Percentiles rank a stretch among this genome's conserved stretches.
phyloP scores from a whole-genome alignment of 2,329 filamentous ascomycete species.

The Penicillium sp. region DNA sequence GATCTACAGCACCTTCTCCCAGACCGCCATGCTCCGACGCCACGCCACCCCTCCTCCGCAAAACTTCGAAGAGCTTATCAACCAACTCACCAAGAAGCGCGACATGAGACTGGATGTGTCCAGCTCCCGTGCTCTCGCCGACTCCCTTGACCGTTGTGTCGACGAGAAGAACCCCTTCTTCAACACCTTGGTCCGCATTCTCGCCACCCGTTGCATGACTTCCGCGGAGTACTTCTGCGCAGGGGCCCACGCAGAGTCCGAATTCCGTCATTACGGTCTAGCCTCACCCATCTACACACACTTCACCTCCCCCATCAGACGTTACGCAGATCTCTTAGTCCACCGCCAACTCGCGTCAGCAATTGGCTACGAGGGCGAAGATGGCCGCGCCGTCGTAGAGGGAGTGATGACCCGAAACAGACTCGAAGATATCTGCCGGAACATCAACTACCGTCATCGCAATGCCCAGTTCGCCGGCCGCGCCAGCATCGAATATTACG shows the following conservation, averaged over 20 bases:
- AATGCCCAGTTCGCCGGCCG: conserved; percentile 94
- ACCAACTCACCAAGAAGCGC: conserved; percentile 82
- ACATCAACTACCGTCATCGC: conserved; percentile 94
- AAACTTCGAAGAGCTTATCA: conserved; percentile 88
- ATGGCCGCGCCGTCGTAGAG: conserved; percentile 59
- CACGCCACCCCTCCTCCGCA: conserved; percentile 87
- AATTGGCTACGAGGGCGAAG: conserved; percentile 65
- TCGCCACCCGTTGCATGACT: conserved; percentile 98
- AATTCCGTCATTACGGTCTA: conserved; percentile 94
- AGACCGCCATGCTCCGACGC: conserved; percentile 85
- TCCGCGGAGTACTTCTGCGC: conserved; percentile 97
- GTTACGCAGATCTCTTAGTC: conserved; percentile 91
- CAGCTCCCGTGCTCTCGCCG: conserved; percentile 81
- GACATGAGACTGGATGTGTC: conserved; percentile 71
- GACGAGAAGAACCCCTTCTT: conserved; percentile 83
- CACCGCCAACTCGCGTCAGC: conserved; percentile 91
- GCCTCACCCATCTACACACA: conserved; percentile 97
- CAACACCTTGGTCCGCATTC: conserved; percentile 94
- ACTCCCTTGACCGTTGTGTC: conserved; percentile 76
- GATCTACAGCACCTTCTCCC: conserved; percentile 84
- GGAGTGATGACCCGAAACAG: conserved; percentile 71
- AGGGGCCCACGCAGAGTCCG: conserved; percentile 81
- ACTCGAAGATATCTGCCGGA: conserved; percentile 89
- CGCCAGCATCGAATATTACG: conserved; percentile 93
- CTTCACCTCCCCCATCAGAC: conserved; percentile 92